Evolutionary conservation across 805 yeast species (phyloP), one percentile per base, ranked within the genome.

Genomic region (Nakazawaea ambrosiae): DNA sequence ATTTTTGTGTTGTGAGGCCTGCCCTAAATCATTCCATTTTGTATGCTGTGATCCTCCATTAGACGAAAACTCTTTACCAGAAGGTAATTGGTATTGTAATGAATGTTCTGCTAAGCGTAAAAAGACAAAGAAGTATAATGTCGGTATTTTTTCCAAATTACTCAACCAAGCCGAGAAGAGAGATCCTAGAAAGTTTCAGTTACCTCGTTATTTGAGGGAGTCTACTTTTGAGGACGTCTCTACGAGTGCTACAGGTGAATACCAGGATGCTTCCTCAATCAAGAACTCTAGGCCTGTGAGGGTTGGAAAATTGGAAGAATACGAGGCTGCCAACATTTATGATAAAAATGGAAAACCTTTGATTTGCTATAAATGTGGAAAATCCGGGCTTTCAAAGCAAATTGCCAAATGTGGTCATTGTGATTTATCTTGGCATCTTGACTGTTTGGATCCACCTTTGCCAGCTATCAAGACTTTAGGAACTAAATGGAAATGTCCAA

Each of bases 21-120:
- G 98, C 58, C 96, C 97, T 0, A 71, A 70, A 49, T 84, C 96
- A 2, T 92, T 90, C 59, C 98, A 90, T 54, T 87, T 92, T 53
- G 68, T 84, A 4, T 90, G 98, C 56, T 73, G 90, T 43, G 82
- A 85, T 49, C 97, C 97, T 3, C 97, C 98, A 0, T 60, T 81
- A 24, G 86, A 81, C 47, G 87, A 81, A 29, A 68, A 72, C 35
- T 54, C 70, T 27, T 60, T 86, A 6, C 97, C 97, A 0, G 94
- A 81, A 33, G 96, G 83, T 26, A 81, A 77, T 44, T 90, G 98
- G 98, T 77, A 70, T 47, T 90, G 98, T 61, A 70, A 71, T 12
- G 86, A 82, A 49, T 90, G 98, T 58, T 48, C 53, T 11, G 68
- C 73, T 15, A 69, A 69, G 41, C 54, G 58, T 30, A 36, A 26